phyloP scores from a whole-genome alignment of 2,329 filamentous ascomycete genomes.

The Apiospora arundinis region DNA sequence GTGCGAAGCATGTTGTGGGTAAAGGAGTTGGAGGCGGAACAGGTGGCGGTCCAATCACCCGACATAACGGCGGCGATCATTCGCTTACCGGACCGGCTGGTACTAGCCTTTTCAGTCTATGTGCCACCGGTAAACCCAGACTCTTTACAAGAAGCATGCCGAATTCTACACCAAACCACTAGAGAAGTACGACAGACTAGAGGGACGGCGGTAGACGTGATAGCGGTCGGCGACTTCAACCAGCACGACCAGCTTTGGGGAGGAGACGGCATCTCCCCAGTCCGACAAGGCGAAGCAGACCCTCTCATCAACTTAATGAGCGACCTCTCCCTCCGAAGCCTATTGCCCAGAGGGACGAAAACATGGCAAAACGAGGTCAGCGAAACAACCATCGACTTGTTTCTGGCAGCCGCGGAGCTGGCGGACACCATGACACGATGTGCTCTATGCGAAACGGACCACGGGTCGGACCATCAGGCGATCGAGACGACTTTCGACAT shows the following conservation, averaged over 20 bases:
- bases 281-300: too few species aligned
- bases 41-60: constrained; percentile 1
- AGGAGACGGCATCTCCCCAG: too few species aligned
- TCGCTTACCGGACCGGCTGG: neutral
- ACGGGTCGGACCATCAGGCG: constrained; percentile 39
- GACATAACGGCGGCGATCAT: constrained; percentile 9
- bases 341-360: too few species aligned
- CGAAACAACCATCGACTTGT: constrained; percentile 37
- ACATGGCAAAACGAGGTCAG: too few species aligned
- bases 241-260: constrained; percentile 39
- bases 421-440: constrained; percentile 25
- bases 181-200: neutral
- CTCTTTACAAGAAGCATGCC: constrained; percentile 10
- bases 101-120: neutral
- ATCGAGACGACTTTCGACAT: constrained; percentile 41
- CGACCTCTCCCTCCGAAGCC: constrained; percentile 28
- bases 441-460: constrained; percentile 28
- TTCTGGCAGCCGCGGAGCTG: constrained; percentile 33
- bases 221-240: constrained; percentile 13
- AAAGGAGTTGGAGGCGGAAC: constrained; percentile 14
- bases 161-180: neutral
- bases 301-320: too few species aligned
- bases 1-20: constrained; percentile 3
- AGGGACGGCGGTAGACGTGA: constrained; percentile 1
- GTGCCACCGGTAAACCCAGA: neutral